These are phyloP conservation scores for Alternaria arbusti DNA, from an alignment of 2,329 filamentous ascomycete genomes.

Conservation along the genomic window DNA sequence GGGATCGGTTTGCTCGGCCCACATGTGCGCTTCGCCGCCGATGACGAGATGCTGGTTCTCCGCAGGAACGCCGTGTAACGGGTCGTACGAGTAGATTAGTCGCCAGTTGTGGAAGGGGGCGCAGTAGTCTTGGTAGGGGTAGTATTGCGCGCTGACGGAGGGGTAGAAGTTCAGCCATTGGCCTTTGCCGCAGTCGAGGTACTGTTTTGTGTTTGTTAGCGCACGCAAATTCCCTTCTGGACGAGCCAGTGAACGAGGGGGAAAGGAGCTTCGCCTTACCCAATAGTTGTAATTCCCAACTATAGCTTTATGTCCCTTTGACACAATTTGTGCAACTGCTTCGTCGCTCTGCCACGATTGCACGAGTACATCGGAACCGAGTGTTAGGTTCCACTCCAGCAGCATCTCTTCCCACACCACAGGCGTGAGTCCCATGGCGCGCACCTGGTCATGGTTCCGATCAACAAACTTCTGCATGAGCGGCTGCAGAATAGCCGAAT, in stretches of 20 bases:
- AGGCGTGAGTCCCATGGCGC: constrained; percentile 69
- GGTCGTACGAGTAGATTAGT: constrained; percentile 81
- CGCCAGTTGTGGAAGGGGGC: constrained; percentile 81
- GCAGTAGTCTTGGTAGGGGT: constrained; percentile 83
- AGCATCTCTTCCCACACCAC: constrained; percentile 91
- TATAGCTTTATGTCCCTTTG: constrained; percentile 72
- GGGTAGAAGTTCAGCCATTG: constrained; percentile 77
- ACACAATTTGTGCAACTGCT: constrained; percentile 66
- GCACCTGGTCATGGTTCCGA: constrained; percentile 70
- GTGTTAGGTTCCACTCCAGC: constrained; percentile 75
- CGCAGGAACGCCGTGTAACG: constrained; percentile 67
- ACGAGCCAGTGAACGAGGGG: too few species aligned
- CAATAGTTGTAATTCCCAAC: constrained; percentile 79
- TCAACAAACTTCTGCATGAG: constrained; percentile 80
- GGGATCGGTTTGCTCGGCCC: constrained; percentile 79
- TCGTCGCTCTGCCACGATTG: constrained; percentile 77
- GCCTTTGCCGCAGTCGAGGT: constrained; percentile 83
- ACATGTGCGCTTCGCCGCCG: constrained; percentile 80
- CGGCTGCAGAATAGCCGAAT: constrained; percentile 69
- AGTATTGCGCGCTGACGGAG: constrained; percentile 59
- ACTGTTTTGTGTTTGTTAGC: constrained; percentile 54
- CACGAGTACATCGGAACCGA: constrained; percentile 74
- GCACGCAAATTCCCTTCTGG: too few species aligned
- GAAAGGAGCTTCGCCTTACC: constrained; percentile 53
- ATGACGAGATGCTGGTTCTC: constrained; percentile 71